Base-by-base conservation (phyloP, 371 early-diverging fungal species). In the Umbelopsis sp. region DNA sequence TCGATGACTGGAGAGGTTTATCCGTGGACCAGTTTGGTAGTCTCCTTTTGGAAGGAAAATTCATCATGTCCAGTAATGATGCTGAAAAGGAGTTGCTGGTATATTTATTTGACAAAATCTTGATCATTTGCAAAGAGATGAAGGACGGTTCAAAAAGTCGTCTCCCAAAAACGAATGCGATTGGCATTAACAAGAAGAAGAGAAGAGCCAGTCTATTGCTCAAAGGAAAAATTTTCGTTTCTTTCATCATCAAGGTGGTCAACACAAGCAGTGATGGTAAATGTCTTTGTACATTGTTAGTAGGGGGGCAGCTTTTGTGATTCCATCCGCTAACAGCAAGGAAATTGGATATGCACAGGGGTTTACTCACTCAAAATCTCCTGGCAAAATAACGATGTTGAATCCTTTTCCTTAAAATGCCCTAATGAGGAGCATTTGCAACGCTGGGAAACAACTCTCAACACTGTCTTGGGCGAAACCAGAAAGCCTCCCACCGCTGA, bases 341-440 rank as follows among this genome's bases (percentile, higher is more conserved):
- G 12, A 41, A 41, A 41, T 10, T 29, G 29, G 29, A 29, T 29
- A 35, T 37, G 32, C 25, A 25, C 74, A 75, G 46, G 62, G 63
- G 57, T 85, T 70, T 76, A 79, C 74, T 69, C 78, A 69, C 71
- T 89, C 25, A 89, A 88, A 50, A 86, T 94, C 50, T 89, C 79
- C 70, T 94, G 94, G 94, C 83, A 79, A 53, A 91, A 89, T 52
- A 86, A 88, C 14, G 90, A 88, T 12, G 83, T 89, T 73, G 94
- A 96, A 67, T 88, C 91, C 46, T 95, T 97, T 75, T 88, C 90
- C 46, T 76, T 98, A 25, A 92, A 89, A 69, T 96, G 95, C 76
- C 83, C 94, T n/a, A 93, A 94, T 68, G 91, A 90, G 50, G 99
- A 99, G 69, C 96, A 96, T 70, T 86, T 95, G 38, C 85, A 86